Percentiles rank a stretch among this genome's conserved stretches.
Evolutionary conservation across 2,329 filamentous ascomycete genomes (phyloP).

Genomic region (Aurifilum marmelostoma): DNA sequence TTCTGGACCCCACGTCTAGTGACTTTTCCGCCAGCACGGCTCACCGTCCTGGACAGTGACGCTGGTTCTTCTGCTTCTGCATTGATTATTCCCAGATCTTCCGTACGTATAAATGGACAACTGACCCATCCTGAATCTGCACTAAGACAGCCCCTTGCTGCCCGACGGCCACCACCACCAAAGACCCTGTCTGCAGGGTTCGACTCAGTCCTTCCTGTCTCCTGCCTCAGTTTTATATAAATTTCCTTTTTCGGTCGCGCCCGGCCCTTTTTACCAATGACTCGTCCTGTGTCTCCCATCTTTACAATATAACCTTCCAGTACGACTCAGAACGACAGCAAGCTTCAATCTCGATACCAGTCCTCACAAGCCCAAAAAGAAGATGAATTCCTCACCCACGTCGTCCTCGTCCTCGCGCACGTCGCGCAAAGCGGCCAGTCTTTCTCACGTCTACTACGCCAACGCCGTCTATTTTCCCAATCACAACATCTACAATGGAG

Average conservation of each 20-base stretch:
- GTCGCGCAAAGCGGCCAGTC: slow-evolving; percentile 50
- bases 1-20: slow-evolving; percentile 34
- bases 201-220: slow-evolving; percentile 16
- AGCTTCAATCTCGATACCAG: background rate
- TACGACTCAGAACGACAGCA: background rate
- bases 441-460: slow-evolving; percentile 58
- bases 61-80: slow-evolving; percentile 13
- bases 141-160: slow-evolving; percentile 23
- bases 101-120: slow-evolving; percentile 9
- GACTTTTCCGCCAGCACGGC: slow-evolving; percentile 20
- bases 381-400: slow-evolving; percentile 16
- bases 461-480: slow-evolving; percentile 90
- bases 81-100: slow-evolving; percentile 8
- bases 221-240: slow-evolving; percentile 11
- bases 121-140: slow-evolving; percentile 15
- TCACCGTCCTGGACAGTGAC: slow-evolving; percentile 25
- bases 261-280: slow-evolving; percentile 11
- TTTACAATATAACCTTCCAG: background rate
- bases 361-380: background rate
- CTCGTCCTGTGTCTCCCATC: slow-evolving; percentile 11
- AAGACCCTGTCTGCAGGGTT: background rate
- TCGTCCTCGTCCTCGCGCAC: slow-evolving; percentile 48
- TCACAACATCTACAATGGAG: slow-evolving; percentile 71
- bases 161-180: slow-evolving; percentile 17
- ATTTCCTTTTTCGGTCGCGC: slow-evolving; percentile 21